Evolutionary conservation across 2,329 filamentous ascomycete genomes (phyloP).

Genomic region (Aciculosporium take): DNA sequence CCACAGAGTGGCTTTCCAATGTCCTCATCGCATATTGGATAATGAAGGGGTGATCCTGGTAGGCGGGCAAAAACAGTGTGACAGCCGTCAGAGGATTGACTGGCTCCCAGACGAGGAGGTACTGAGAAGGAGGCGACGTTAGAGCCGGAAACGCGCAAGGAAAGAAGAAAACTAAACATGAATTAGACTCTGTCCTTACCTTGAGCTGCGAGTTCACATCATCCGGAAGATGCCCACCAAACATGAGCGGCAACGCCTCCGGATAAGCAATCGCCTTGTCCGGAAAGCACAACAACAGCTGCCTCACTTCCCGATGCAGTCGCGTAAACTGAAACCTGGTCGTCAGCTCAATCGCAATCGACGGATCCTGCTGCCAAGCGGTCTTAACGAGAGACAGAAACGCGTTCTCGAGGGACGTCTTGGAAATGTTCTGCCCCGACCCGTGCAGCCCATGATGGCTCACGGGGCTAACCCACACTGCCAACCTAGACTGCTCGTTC

Average conservation of each 20-base stretch:
- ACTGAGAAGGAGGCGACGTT: slow-evolving; percentile 31
- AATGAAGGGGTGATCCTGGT: slow-evolving; percentile 80
- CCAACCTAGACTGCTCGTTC: slow-evolving; percentile 69
- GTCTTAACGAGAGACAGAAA: slow-evolving; percentile 55
- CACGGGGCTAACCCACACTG: slow-evolving; percentile 81
- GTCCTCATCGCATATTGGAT: slow-evolving; percentile 95
- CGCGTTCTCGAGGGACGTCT: slow-evolving; percentile 27
- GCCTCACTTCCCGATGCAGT: slow-evolving; percentile 62
- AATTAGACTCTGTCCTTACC: slow-evolving; percentile 30
- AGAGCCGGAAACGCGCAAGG: slow-evolving; percentile 7
- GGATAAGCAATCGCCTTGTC: slow-evolving; percentile 70
- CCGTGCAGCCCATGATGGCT: slow-evolving; percentile 34
- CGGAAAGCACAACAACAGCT: slow-evolving; percentile 67
- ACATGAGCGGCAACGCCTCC: slow-evolving; percentile 67
- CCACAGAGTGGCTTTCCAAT: slow-evolving; percentile 85
- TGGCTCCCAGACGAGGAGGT: slow-evolving; percentile 82
- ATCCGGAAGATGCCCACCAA: slow-evolving; percentile 59
- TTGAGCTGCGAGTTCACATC: slow-evolving; percentile 74
- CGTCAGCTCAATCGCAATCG: slow-evolving; percentile 73
- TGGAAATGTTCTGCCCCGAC: slow-evolving; percentile 26
- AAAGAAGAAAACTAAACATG: not conserved
- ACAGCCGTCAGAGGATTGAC: slow-evolving; percentile 88
- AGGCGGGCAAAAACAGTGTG: slow-evolving; percentile 83
- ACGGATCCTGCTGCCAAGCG: slow-evolving; percentile 76
- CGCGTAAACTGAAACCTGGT: slow-evolving; percentile 64